Base-by-base conservation (phyloP, 2,329 filamentous ascomycete genomes). In the Fusarium albosuccineum region DNA sequence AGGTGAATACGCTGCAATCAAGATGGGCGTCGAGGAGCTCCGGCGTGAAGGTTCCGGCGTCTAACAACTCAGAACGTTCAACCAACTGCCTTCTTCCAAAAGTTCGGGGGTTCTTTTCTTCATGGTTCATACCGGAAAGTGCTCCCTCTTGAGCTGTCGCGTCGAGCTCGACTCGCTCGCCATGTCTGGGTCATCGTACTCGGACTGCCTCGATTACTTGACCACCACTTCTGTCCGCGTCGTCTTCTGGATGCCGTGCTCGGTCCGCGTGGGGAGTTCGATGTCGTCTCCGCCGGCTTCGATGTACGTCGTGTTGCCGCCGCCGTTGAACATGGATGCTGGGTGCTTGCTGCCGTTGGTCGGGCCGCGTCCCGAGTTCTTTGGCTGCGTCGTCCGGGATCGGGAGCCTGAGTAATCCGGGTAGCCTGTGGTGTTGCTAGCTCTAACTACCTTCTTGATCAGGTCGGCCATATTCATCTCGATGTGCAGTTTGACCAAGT, bases 381-480 rank as follows among this genome's bases (percentile, higher is more conserved):
- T 73, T 30, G 55, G 44, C 16, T 57, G 57, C 26, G 64, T 67
- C 3, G 50, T 53, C 4, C 53, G 46, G 6, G 72, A 74, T n/a
- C 60, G 67, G 8, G 63, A 70, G 2, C 63, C 64, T 3, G 70
- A 72, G 45, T 72, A 73, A 33, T 74, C 66, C 34, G 59, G 57
- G 29, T 70, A 67, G 2, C 70, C 70, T 6, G 53, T 36, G 7
- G 56, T 26, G 44, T 72, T 73, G 40, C 66, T 71, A 27, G 70
- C 70, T 22, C 67, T 72, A 16, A 74, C 69, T 0, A 82, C 74
- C 36, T 79, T 80, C 34, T 72, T 80, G 68, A 86, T 85, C 41
- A 86, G 80, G 40, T 82, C 82, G 52, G 84, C 82, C 82, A 86
- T 85, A 41, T 80, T 81, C 79, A 86, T 81, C 67, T 86, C 83